Evolutionary conservation across 1,284 basidiomycete species (phyloP).

Genomic region (Laetiporus sulphureus): DNA sequence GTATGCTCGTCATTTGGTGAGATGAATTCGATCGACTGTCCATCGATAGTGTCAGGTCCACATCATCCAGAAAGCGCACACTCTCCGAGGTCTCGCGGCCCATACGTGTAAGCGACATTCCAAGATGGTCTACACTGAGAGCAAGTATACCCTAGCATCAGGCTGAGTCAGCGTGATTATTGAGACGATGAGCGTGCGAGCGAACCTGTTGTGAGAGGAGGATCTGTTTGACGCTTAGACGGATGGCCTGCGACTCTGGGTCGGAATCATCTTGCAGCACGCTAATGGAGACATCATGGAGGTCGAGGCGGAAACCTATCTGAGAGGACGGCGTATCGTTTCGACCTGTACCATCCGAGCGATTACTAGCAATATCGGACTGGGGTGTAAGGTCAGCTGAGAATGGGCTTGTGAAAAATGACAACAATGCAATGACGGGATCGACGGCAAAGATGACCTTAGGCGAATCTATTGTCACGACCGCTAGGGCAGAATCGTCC

Average conservation of each 20-base stretch:
- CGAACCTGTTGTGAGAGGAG: conserved; percentile 87
- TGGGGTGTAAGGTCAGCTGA: conserved; percentile 13
- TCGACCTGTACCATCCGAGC: too few relatives aligned
- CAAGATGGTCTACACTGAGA: conserved; percentile 76
- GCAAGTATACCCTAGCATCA: conserved; percentile 70
- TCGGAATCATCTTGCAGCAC: conserved; percentile 86
- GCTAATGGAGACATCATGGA: conserved; percentile 89
- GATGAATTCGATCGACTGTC: conserved; percentile 74
- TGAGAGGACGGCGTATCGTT: too few relatives aligned
- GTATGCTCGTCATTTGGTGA: conserved; percentile 81
- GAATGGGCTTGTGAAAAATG: conserved; percentile 78
- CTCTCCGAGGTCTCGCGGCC: conserved; percentile 72
- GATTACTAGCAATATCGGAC: too few relatives aligned
- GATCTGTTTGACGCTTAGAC: conserved; percentile 79
- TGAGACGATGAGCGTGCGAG: background rate
- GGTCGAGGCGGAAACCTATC: conserved; percentile 84
- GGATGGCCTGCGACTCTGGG: conserved; percentile 82
- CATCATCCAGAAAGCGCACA: conserved; percentile 90
- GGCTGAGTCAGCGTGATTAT: too few relatives aligned
- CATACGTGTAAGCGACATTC: conserved; percentile 95
- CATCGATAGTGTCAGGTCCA: conserved; percentile 84
- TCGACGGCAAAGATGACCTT: conserved; percentile 93
- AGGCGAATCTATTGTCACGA: conserved; percentile 91
- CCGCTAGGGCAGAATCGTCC: conserved; percentile 58
- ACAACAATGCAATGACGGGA: conserved; percentile 83